Conservation (phyloP, 768 basidiomycete species). For the Lentinula lateritia region DNA sequence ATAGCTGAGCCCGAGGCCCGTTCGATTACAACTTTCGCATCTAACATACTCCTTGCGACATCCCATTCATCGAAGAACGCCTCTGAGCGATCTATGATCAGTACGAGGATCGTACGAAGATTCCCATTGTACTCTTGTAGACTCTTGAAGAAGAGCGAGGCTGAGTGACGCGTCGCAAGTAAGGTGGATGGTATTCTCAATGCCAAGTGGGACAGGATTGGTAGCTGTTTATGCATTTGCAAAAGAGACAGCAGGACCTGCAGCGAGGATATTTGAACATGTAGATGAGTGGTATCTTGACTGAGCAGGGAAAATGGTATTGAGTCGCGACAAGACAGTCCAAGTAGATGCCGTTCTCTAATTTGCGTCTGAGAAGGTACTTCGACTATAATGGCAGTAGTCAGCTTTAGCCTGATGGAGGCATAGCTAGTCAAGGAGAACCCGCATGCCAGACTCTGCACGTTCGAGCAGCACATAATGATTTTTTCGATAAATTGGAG, state of each 20-base stretch:
- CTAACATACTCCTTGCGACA: not conserved
- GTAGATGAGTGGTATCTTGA: constrained; percentile 25
- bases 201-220: constrained; percentile 25
- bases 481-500: constrained; percentile 23
- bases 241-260: constrained; percentile 7
- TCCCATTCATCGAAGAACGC: not conserved
- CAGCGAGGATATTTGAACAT: constrained; percentile 21
- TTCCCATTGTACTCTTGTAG: constrained; percentile 1
- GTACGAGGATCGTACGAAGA: not conserved
- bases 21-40: not conserved
- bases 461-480: constrained; percentile 23
- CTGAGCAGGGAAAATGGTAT: constrained; percentile 25
- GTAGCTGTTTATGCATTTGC: constrained; percentile 17
- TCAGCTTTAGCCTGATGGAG: constrained; percentile 8
- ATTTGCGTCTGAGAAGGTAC: constrained; percentile 8
- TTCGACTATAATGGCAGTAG: not conserved
- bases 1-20: not conserved
- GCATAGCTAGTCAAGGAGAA: constrained; percentile 24
- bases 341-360: constrained; percentile 28
- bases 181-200: constrained; percentile 10
- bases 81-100: constrained; percentile 1
- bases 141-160: not conserved
- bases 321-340: constrained; percentile 28
- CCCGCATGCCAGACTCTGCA: constrained; percentile 28
- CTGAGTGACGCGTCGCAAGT: not conserved